Evolutionary conservation across 192 early-diverging fungal genomes (phyloP), one percentile per base, ranked within the genome.

Genomic region (Obelidium mucronatum): DNA sequence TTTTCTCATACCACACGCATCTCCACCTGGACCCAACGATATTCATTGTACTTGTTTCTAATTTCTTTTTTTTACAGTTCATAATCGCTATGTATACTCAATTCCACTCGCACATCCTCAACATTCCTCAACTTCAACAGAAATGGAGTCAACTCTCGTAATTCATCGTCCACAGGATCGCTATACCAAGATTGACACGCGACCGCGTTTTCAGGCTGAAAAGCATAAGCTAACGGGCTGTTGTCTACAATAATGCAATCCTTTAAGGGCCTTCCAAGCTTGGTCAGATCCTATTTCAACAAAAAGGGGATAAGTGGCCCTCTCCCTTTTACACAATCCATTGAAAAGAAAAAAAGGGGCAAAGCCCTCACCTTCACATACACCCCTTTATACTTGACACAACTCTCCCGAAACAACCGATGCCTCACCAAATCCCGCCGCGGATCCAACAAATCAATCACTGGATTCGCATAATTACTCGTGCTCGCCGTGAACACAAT

Each of bases 391-490:
- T 94, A 89, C 75, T 94, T 83, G 53, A 89, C 89, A 81, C 95
- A 96, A 37, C 92, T 90, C 78, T 96, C 95, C 74, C 95, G 89
- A 86, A 94, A 96, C 42, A 95, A 80, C 42, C 95, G 88, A 78
- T 96, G 94, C 68, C 90, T 91, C 3, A 96, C 87, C 8, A 95
- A n/a, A n/a, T n/a, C 94, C 54, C 85, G 83, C 59, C 85, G 87
- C 58, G 86, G 81, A 84, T 96, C 95, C 61, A 96, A 82, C 76
- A 92, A 88, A 73, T 96, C 94, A 28, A 95, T 80, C 28, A 96
- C 94, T 24, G 95, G 94, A 78, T 96, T 94, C 35, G 95, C 95
- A 73, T 96, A 96, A 92, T 91, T 96, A 61, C 92, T 85, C 61
- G 95, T 82, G 83, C 92, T 93, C 28, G 95, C 95, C 19, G 95